phyloP scores from a whole-genome alignment of 352 stramenopile species.

The Phytophthora vignae region DNA sequence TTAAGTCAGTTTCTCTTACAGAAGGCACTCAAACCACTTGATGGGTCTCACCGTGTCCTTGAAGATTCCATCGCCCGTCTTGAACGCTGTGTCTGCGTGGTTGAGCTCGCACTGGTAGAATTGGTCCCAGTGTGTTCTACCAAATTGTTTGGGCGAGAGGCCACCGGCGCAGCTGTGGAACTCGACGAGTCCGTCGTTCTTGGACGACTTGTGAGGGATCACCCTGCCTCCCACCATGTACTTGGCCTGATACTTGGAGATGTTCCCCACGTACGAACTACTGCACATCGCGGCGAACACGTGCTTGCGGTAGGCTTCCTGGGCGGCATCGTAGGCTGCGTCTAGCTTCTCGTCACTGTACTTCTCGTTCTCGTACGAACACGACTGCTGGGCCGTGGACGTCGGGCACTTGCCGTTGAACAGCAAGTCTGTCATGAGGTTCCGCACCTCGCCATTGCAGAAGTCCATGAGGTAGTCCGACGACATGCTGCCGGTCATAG shows the following conservation, averaged over 20 bases:
- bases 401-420: conserved; percentile 46
- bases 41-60: conserved; percentile 38
- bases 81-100: conserved; percentile 60
- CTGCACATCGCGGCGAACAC: conserved; percentile 53
- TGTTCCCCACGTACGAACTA: conserved; percentile 40
- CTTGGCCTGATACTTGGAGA: conserved; percentile 48
- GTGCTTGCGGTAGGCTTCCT: conserved; percentile 38
- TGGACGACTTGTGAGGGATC: conserved; percentile 45
- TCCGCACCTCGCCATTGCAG: conserved; percentile 36
- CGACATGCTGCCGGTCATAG: conserved; percentile 51
- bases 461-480: conserved; percentile 49
- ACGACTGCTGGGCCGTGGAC: conserved; percentile 21
- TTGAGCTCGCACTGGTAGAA: conserved; percentile 58
- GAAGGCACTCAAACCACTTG: conserved; percentile 57
- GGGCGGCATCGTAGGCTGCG: conserved; percentile 32
- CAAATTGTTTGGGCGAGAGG: conserved; percentile 36
- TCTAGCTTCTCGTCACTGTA: conserved; percentile 26
- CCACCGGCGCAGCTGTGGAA: conserved; percentile 50
- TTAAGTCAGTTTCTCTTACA: conserved; percentile 19
- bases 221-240: conserved; percentile 36
- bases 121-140: conserved; percentile 21
- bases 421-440: conserved; percentile 32
- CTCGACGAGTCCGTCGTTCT: conserved; percentile 52
- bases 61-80: conserved; percentile 51
- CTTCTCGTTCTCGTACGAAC: conserved; percentile 43